Evolutionary conservation across 139 green algal genomes (phyloP).

Genomic region (Tetratostichococcus sp.): DNA sequence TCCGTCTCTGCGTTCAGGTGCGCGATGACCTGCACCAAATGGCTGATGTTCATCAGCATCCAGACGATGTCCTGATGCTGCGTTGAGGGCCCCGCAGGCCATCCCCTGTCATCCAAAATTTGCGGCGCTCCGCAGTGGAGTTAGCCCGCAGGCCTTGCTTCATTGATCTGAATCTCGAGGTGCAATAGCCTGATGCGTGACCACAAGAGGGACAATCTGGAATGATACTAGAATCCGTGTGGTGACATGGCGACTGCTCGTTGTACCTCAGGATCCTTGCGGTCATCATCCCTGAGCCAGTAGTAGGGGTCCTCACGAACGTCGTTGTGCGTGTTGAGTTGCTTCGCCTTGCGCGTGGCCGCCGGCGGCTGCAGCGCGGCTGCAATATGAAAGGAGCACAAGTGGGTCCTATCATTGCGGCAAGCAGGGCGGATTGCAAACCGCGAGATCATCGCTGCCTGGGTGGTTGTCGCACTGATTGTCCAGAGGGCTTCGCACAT

Average conservation of each 20-base stretch:
- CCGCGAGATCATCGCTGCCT: too few species aligned
- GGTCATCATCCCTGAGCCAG: slow-evolving; percentile 79
- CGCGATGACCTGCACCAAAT: slow-evolving; percentile 12
- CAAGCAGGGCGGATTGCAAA: background rate
- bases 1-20: slow-evolving; percentile 70
- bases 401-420: too few species aligned
- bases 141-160: too few species aligned
- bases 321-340: slow-evolving; percentile 39
- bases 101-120: too few species aligned
- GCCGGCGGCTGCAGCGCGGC: slow-evolving; percentile 33
- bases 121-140: too few species aligned
- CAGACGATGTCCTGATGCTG: background rate
- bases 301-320: slow-evolving; percentile 64
- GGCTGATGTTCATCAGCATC: background rate
- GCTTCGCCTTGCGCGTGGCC: slow-evolving; percentile 25
- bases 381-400: background rate
- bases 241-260: too few species aligned
- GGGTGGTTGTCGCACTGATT: too few species aligned
- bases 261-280: slow-evolving; percentile 58
- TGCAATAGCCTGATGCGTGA: too few species aligned
- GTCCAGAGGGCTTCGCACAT: too few species aligned
- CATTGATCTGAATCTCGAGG: too few species aligned
- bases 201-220: too few species aligned
- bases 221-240: too few species aligned
- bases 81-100: background rate